These are phyloP conservation scores for Odontarrhena argentea DNA, from an alignment of 345 rosid genomes.

Conservation along the genomic window DNA sequence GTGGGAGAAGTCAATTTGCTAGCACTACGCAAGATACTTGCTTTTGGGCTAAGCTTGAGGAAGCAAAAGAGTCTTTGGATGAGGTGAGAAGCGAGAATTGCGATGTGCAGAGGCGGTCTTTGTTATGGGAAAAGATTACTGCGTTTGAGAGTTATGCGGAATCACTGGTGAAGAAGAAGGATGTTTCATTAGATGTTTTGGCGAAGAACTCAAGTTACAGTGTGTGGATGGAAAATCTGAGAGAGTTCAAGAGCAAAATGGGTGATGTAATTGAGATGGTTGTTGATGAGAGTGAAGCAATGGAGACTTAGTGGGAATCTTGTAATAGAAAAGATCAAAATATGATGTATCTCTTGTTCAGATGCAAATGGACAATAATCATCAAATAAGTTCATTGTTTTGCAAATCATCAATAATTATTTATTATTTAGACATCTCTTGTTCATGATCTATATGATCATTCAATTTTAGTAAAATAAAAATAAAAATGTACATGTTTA, in stretches of 20 bases:
- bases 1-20: slow-evolving; percentile 51
- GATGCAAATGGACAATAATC: too few relatives aligned
- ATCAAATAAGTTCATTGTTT: too few relatives aligned
- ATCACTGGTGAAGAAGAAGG: slow-evolving; percentile 50
- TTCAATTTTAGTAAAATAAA: too few relatives aligned
- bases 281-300: slow-evolving; percentile 23
- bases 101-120: slow-evolving; percentile 31
- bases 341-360: not conserved
- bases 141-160: slow-evolving; percentile 47
- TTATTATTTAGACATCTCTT: too few relatives aligned
- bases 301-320: slow-evolving; percentile 34
- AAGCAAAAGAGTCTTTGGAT: slow-evolving; percentile 62
- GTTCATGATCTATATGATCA: too few relatives aligned
- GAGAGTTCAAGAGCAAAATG: slow-evolving; percentile 39
- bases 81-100: slow-evolving; percentile 40
- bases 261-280: slow-evolving; percentile 13
- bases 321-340: not conserved
- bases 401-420: too few relatives aligned
- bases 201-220: slow-evolving; percentile 68
- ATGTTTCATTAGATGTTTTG: slow-evolving; percentile 73
- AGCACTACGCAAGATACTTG: slow-evolving; percentile 79
- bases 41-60: slow-evolving; percentile 90
- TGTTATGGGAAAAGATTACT: slow-evolving; percentile 44
- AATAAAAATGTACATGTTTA: too few relatives aligned
- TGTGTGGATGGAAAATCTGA: slow-evolving; percentile 54